Evolutionary conservation across 2,329 filamentous ascomycete genomes (phyloP).

Genomic region (Diaporthe nobilis): DNA sequence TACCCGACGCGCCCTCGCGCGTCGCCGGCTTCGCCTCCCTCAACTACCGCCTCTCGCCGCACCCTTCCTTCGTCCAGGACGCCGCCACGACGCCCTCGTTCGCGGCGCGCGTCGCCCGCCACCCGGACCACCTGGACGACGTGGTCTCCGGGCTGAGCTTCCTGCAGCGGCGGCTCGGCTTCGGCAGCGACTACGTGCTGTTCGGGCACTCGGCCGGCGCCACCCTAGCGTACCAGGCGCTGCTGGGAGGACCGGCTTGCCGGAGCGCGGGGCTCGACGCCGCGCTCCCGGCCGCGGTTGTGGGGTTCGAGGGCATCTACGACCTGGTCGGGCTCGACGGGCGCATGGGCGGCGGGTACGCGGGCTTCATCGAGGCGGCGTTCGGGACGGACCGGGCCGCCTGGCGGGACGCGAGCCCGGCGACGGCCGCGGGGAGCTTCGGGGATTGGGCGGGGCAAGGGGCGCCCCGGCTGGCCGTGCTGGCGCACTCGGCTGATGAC

Average conservation of each 20-base stretch:
- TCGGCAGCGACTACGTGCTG: conserved; percentile 64
- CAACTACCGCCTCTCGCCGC: conserved; percentile 74
- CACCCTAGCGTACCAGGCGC: conserved; percentile 73
- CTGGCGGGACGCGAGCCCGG: conserved; percentile 72
- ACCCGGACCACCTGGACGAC: conserved; percentile 75
- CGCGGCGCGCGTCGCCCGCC: conserved; percentile 59
- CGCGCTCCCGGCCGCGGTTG: conserved; percentile 64
- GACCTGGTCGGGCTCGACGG: conserved; percentile 69
- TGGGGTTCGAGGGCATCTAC: conserved; percentile 77
- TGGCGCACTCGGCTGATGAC: conserved; percentile 64
- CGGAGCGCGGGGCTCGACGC: conserved; percentile 47
- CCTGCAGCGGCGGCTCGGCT: conserved; percentile 54
- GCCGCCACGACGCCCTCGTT: conserved; percentile 51
- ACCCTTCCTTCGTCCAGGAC: conserved; percentile 63
- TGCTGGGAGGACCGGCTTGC: conserved; percentile 59
- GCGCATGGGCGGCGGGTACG: conserved; percentile 64
- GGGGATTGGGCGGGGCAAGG: conserved; percentile 52
- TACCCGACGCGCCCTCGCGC: conserved; percentile 46
- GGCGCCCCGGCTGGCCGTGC: conserved; percentile 51
- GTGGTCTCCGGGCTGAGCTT: conserved; percentile 65
- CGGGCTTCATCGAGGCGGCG: conserved; percentile 69
- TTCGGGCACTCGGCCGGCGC: conserved; percentile 75
- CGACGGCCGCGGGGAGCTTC: conserved; percentile 59
- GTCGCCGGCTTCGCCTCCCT: conserved; percentile 75
- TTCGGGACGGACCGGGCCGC: conserved; percentile 67